Percentiles rank a stretch among this genome's conserved stretches.
Conservation (phyloP, 257 asterid genomes). For the Lithospermum erythrorhizon region DNA sequence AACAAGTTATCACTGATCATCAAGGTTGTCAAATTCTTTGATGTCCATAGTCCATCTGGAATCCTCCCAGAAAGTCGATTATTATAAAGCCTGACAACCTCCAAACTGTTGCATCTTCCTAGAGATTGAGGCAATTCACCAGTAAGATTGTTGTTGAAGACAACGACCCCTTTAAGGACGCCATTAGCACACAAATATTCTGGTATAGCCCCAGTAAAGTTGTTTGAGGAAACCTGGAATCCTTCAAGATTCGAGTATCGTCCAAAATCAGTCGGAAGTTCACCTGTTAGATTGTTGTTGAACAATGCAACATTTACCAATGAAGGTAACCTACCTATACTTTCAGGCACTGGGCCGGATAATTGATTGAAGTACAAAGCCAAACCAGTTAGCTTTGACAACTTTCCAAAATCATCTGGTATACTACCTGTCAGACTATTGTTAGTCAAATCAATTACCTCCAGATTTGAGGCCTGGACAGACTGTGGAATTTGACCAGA, state of each 20-base stretch:
- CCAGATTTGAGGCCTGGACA: constrained; percentile 30
- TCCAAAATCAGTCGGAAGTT: constrained; percentile 72
- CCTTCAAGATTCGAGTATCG: constrained; percentile 32
- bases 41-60: constrained; percentile 60
- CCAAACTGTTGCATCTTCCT: constrained; percentile 40
- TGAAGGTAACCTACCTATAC: constrained; percentile 45
- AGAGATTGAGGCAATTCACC: constrained; percentile 63
- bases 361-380: constrained; percentile 42
- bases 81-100: constrained; percentile 16
- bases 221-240: constrained; percentile 46
- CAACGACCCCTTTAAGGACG: constrained; percentile 32
- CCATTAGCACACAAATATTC: constrained; percentile 41
- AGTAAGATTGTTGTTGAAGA: constrained; percentile 37
- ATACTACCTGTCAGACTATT: constrained; percentile 51
- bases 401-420: constrained; percentile 55
- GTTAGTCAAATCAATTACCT: constrained; percentile 42
- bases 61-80: constrained; percentile 49
- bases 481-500: constrained; percentile 53
- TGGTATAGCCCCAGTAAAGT: constrained; percentile 48
- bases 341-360: constrained; percentile 56
- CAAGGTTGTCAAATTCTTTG: constrained; percentile 17
- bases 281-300: constrained; percentile 55
- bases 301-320: constrained; percentile 27
- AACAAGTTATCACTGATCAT: constrained; percentile 42
- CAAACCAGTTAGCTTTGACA: constrained; percentile 45